Base-by-base conservation (phyloP, 73 alveolate species). In the Paramecium sexaurelia region DNA sequence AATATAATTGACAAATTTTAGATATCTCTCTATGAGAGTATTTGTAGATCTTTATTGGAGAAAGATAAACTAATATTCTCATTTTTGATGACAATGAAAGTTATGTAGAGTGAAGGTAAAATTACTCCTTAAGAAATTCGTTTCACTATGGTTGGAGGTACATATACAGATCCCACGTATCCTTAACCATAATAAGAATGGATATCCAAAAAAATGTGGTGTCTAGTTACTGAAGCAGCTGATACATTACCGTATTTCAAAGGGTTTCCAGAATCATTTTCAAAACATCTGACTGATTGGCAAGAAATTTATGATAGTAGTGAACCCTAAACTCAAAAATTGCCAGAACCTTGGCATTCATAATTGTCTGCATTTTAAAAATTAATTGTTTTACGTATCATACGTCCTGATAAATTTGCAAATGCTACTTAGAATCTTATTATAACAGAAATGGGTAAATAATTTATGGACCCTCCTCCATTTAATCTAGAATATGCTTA, bases 381-480 rank as follows among this genome's bases (percentile, higher is more conserved):
- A 94, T 88, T 97, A 35, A 96, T 97, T 15, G 91, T 98, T 20
- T 92, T 98, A 27, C 97, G 99, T 82, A 95, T 96, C 51, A 83
- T 98, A 51, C 84, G 99, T 36, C 99, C 99, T 41, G 99, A 98
- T 92, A 98, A 98, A 94, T 97, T 98, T 41, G 95, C 97, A 2
- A 95, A 96, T 24, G 98, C 98, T 4, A 95, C 98, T 39, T 93
- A 97, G 87, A 94, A 96, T 85, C 89, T 97, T 36, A 96, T 98
- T 69, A 94, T 95, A 43, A 94, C 95, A 17, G 98, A 98, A 91
- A 94, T 98, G 45, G 99, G 99, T 45, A 96, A 92, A 67, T 92
- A 94, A 85, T 98, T 92, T 93, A 97, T 97, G 66, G 94, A 93
- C 24, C 98, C 99, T 4, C 99, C 99, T 9, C 98, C 98, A 35